Percentiles rank a stretch among this genome's conserved stretches.
Evolutionary conservation across 257 asterid species (phyloP).

Genomic region (Solanum corneliomulleri): DNA sequence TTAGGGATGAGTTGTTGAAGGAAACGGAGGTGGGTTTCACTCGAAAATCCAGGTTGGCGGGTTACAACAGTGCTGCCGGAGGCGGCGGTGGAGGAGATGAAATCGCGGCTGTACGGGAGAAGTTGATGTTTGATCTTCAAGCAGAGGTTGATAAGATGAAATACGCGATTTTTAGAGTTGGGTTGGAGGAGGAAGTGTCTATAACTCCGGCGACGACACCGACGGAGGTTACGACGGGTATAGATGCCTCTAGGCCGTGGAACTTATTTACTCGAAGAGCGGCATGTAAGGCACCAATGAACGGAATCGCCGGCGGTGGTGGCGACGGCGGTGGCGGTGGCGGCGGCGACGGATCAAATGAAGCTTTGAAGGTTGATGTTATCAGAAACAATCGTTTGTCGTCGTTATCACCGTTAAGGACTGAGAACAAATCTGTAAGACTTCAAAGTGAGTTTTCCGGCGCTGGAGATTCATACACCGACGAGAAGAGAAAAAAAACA

Average conservation of each 20-base stretch:
- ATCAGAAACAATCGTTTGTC: conserved; percentile 10
- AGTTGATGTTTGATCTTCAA: conserved; percentile 59
- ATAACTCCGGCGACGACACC: not conserved
- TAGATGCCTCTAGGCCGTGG: conserved; percentile 38
- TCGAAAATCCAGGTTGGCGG: not conserved
- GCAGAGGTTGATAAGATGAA: conserved; percentile 54
- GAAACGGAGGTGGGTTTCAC: not conserved
- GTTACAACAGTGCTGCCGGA: not conserved
- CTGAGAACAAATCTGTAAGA: conserved; percentile 13
- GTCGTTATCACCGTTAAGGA: conserved; percentile 5
- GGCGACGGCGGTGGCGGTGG: not conserved
- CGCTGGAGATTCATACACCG: not conserved
- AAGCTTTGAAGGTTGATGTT: conserved; percentile 8
- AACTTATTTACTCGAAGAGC: conserved; percentile 54
- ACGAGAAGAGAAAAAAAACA: conserved; percentile 28
- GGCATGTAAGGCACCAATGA: conserved; percentile 21
- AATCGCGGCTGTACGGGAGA: conserved; percentile 41
- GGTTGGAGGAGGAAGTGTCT: not conserved
- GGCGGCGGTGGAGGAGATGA: conserved; percentile 8
- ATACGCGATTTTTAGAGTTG: conserved; percentile 37
- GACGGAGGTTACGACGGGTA: not conserved
- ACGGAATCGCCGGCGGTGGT: not conserved
- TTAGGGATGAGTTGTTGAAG: not conserved
- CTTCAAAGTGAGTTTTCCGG: conserved; percentile 3
- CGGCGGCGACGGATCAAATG: not conserved